Evolutionary conservation across 768 basidiomycete genomes (phyloP).

Genomic region (Mrakia hoshinonis): DNA sequence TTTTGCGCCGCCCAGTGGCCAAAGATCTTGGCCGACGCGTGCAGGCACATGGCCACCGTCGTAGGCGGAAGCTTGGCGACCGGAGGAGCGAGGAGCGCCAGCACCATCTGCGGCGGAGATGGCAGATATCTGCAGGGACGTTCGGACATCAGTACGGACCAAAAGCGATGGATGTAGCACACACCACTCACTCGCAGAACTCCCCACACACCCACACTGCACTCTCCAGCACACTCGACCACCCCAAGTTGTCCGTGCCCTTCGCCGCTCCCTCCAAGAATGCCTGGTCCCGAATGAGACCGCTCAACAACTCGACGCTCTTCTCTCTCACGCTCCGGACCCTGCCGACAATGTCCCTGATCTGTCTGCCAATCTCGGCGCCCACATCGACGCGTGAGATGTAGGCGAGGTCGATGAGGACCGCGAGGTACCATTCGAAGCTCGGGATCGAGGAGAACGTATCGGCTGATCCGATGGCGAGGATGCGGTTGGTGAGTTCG

Average conservation of each 20-base stretch:
- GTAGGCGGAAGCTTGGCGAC: slow-evolving; percentile 52
- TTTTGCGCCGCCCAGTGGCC: slow-evolving; percentile 71
- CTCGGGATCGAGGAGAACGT: slow-evolving; percentile 81
- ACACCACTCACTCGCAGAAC: slow-evolving; percentile 63
- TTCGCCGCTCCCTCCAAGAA: slow-evolving; percentile 54
- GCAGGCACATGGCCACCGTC: slow-evolving; percentile 68
- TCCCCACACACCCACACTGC: slow-evolving; percentile 97
- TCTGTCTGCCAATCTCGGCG: slow-evolving; percentile 63
- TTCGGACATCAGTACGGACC: background rate
- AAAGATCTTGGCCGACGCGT: slow-evolving; percentile 76
- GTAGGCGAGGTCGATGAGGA: slow-evolving; percentile 82
- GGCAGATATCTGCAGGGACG: slow-evolving; percentile 42
- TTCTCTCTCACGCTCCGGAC: slow-evolving; percentile 60
- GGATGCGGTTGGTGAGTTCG: slow-evolving; percentile 66
- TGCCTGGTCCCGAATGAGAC: slow-evolving; percentile 67
- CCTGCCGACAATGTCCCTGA: slow-evolving; percentile 70
- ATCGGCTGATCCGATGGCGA: slow-evolving; percentile 74
- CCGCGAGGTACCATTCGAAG: slow-evolving; percentile 97
- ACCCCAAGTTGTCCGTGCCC: slow-evolving; percentile 43
- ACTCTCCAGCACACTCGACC: slow-evolving; percentile 79
- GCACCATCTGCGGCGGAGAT: slow-evolving; percentile 64
- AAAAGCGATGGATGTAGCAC: background rate
- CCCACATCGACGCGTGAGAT: slow-evolving; percentile 75
- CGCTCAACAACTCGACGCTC: slow-evolving; percentile 74
- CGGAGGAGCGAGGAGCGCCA: slow-evolving; percentile 58